Percentiles rank a stretch among this genome's conserved stretches.
These are phyloP conservation scores for Yamadazyma blattariae DNA, from an alignment of 1,139 yeast species.

Conservation along the genomic window DNA sequence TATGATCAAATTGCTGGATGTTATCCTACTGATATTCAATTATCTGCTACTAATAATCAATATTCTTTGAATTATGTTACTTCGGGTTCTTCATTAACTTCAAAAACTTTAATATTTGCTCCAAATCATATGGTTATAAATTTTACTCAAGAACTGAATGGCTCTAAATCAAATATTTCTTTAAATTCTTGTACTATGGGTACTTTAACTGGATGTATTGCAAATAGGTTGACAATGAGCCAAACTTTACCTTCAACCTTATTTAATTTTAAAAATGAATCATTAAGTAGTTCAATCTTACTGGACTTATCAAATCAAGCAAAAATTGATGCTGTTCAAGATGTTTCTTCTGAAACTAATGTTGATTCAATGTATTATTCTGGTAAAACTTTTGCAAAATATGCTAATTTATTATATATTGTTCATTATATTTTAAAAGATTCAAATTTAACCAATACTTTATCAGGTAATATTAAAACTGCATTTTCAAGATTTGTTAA, in stretches of 20 bases:
- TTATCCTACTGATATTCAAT: slow-evolving; percentile 37
- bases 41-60: slow-evolving; percentile 28
- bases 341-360: slow-evolving; percentile 42
- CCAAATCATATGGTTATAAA: slow-evolving; percentile 63
- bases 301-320: slow-evolving; percentile 28
- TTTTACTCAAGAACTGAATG: slow-evolving; percentile 37
- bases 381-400: slow-evolving; percentile 75
- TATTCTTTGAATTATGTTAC: slow-evolving; percentile 50
- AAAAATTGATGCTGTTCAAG: slow-evolving; percentile 46
- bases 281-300: slow-evolving; percentile 16
- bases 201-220: slow-evolving; percentile 54
- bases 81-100: slow-evolving; percentile 46
- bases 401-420: slow-evolving; percentile 65
- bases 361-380: slow-evolving; percentile 42
- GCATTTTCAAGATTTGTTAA: slow-evolving; percentile 49
- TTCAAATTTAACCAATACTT: slow-evolving; percentile 42
- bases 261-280: slow-evolving; percentile 53
- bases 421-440: slow-evolving; percentile 59
- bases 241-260: slow-evolving; percentile 50
- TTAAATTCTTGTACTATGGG: slow-evolving; percentile 67
- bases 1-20: slow-evolving; percentile 64
- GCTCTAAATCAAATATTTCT: slow-evolving; percentile 41
- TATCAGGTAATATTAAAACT: slow-evolving; percentile 47
- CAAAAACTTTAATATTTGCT: slow-evolving; percentile 53
- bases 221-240: slow-evolving; percentile 45